Base-by-base conservation (phyloP, 192 early-diverging fungal species). In the Mortierella hygrophila region DNA sequence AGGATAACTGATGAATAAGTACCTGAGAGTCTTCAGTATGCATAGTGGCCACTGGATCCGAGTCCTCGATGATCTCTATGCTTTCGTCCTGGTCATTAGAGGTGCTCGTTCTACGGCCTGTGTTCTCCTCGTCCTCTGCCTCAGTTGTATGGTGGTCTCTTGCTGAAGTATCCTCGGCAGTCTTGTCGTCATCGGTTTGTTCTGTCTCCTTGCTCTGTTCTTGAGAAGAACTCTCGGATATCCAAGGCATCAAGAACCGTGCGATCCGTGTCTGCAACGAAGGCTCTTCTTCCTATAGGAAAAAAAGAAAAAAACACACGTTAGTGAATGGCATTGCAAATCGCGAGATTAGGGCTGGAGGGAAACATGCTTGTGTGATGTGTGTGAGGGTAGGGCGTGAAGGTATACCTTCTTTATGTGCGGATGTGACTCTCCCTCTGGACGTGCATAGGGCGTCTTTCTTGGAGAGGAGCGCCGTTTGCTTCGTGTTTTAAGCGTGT, bases 371-470 rank as follows among this genome's bases (percentile, higher is more conserved):
- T 23, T 60, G n/a, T 23, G n/a, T n/a, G 7, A 23, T 23, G 23
- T 8, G 4, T 23, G 55, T 40, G 38, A 60, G 9, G 13, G 44
- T 46, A 49, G 4, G 47, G 4, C 13, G 60, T 26, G 60, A 63
- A 32, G 26, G 11, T 1, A 2, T 65, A 65, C 60, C 60, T 32
- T 65, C 55, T 26, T 23, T 29, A 10, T 11, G n/a, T 11, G 13
- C 1, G 60, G 32, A 15, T 32, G 60, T 15, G 60, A 35, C 6
- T 32, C 60, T 32, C 60, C 60, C 13, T 65, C 60, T 65, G 60
- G 60, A 13, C 60, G 60, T 10, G 60, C 60, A 65, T 65, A 65
- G 60, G 60, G 60, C 29, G 29, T 65, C 60, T 65, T 65, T 65
- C 60, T 65, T 15, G 60, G 29, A 32, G 60, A 65, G 26, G 60